Base-by-base conservation (phyloP, 306 rosid species). In the Nissolia schottii region DNA sequence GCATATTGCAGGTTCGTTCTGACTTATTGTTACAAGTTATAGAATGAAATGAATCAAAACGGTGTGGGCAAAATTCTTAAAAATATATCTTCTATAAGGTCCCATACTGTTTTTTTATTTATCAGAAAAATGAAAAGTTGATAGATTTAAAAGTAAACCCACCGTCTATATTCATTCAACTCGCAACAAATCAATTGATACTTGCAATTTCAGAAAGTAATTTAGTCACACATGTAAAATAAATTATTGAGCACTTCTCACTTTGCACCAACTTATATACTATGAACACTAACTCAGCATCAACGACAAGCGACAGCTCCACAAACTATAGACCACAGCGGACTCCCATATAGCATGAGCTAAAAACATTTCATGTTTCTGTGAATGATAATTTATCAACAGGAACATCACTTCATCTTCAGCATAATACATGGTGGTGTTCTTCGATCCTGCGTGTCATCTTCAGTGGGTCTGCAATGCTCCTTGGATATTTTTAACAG, bases 401-500 rank as follows among this genome's bases (percentile, higher is more conserved):
- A 74, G 55, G 70, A 75, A 77, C 64, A 45, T 2, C 51, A 45
- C 51, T 67, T 32, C 62, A 19, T 67, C 11, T 73, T 31, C 56
- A 20, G 71, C 19, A 70, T 25, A 67, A 41, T 43, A 28, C 70
- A 78, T 24, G 53, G 49, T 24, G 53, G 49, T 18, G 71, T 60
- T 76, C 64, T 70, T 32, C 38, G 6, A 65, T 53, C 55, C 62
- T 5, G 9, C 1, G 48, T 38, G 56, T 61, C n/a, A n/a, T n/a
- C n/a, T 49, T 81, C 83, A 91, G 32, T 46, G 83, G 71, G 91
- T 75, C 73, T 79, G 86, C 86, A 86, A 31, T 4, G 80, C 85
- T 78, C 82, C 93, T 84, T 82, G 87, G 50, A 95, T 90, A 78
- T 82, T 62, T 81, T 89, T 86, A 67, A 88, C 97, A 8, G 99